Evolutionary conservation across 1,284 basidiomycete genomes (phyloP).

Genomic region (Termitomyces sp.): DNA sequence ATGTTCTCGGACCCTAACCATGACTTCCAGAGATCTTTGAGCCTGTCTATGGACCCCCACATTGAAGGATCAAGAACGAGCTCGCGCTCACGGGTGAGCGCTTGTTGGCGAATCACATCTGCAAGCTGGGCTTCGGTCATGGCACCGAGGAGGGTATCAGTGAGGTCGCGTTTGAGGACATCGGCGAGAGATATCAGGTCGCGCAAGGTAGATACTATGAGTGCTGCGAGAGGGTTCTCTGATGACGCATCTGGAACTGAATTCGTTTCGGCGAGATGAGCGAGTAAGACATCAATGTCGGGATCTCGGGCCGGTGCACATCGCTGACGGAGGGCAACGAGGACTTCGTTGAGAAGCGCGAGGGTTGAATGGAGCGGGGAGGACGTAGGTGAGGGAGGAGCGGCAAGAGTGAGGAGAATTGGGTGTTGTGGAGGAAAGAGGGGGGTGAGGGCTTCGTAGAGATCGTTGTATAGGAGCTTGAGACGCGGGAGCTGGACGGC

Average conservation of each 20-base stretch:
- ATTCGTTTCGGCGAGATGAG: conserved; percentile 27
- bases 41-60: conserved; percentile 36
- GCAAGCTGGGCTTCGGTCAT: conserved; percentile 57
- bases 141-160: conserved; percentile 51
- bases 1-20: conserved; percentile 17
- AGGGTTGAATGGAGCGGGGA: conserved; percentile 56
- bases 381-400: conserved; percentile 58
- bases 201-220: conserved; percentile 41
- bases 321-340: conserved; percentile 45
- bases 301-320: conserved; percentile 64
- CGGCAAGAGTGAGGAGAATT: conserved; percentile 43
- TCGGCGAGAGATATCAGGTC: conserved; percentile 47
- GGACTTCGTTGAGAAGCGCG: conserved; percentile 45
- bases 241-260: neutral
- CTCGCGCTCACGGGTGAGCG: conserved; percentile 46
- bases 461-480: conserved; percentile 47
- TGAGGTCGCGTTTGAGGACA: conserved; percentile 60
- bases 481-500: conserved; percentile 39
- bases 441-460: conserved; percentile 42
- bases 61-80: conserved; percentile 37
- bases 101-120: conserved; percentile 42
- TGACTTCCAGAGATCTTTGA: conserved; percentile 23
- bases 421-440: conserved; percentile 50
- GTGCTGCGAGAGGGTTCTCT: conserved; percentile 12
- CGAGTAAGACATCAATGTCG: conserved; percentile 41